Base-by-base conservation (phyloP, 106 monocot species). In the Dioscorea alata region DNA sequence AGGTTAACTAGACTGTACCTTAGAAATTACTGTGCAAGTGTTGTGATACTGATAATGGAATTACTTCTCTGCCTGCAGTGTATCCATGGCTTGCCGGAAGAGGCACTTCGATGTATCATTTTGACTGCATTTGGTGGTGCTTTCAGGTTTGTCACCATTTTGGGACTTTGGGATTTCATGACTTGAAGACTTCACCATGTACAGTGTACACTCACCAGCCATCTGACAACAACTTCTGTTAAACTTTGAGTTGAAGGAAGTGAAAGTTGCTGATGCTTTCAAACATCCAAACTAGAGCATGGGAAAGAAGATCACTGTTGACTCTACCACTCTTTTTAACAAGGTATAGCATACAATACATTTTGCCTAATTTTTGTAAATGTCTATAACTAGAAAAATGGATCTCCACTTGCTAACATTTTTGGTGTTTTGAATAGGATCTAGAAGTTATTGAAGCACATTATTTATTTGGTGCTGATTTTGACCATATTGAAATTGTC, bases 281-380 rank as follows among this genome's bases (percentile, higher is more conserved):
- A 95, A 91, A 32, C 95, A 95, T 76, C 95, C 95, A 68, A 95
- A 86, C 78, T 95, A 91, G 95, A 91, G 33, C 59, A 88, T 91
- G 95, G 95, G 95, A 21, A 95, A 91, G 79, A 95, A 95, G 80
- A 86, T 95, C n/a, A n/a, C n/a, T n/a, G n/a, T n/a, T n/a, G n/a
- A n/a, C n/a, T n/a, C n/a, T n/a, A n/a, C n/a, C n/a, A 95, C 95
- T 32, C 85, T 95, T 61, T 95, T 95, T 77, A 95, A 95, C 60
- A 95, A 95, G 88, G 95, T n/a, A n/a, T 84, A 66, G 31, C 23
- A n/a, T n/a, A n/a, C n/a, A n/a, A 13, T 61, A 34, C 4, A 34
- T 34, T 34, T 7, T 34, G 3, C 3, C 7, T 34, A 34, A 9
- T 57, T 57, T 21, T 4, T 10, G 4, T 57, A 57, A 57, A n/a